Percentiles rank a stretch among this genome's conserved stretches.
Evolutionary conservation across 495 filamentous ascomycete species (phyloP).

Genomic region (Aspergillus carlsbadensis): DNA sequence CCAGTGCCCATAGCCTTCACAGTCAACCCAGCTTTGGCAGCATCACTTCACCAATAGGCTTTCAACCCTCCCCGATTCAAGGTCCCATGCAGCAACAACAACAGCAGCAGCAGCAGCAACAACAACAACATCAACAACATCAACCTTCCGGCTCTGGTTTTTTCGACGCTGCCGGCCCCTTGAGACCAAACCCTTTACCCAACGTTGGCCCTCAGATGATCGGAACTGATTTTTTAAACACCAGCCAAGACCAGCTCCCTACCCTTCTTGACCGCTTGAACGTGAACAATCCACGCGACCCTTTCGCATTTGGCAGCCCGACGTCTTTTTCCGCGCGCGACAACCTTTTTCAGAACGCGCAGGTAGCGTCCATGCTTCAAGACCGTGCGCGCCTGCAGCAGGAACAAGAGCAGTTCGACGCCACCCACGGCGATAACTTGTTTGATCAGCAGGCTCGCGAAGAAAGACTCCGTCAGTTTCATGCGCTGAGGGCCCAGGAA

Average conservation of each 20-base stretch:
- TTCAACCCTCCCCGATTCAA: constrained; percentile 72
- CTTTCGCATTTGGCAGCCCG: constrained; percentile 49
- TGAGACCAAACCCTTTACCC: constrained; percentile 39
- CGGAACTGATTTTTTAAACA: constrained; percentile 46
- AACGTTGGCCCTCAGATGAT: constrained; percentile 51
- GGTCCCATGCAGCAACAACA: constrained; percentile 59
- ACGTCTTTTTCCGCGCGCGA: constrained; percentile 53
- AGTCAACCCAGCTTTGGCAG: constrained; percentile 93
- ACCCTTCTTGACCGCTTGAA: constrained; percentile 60
- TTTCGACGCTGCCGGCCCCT: constrained; percentile 60
- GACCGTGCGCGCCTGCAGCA: constrained; percentile 61
- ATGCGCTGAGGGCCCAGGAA: constrained; percentile 56
- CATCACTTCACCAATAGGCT: constrained; percentile 80
- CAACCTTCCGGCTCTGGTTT: constrained; percentile 57
- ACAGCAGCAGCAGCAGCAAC: constrained; percentile 39
- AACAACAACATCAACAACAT: constrained; percentile 39
- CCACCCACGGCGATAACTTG: constrained; percentile 39
- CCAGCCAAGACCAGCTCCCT: constrained; percentile 60
- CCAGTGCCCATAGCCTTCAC: constrained; percentile 90
- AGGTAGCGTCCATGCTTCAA: constrained; percentile 58
- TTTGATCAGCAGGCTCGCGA: constrained; percentile 54
- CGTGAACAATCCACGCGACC: constrained; percentile 47
- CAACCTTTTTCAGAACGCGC: constrained; percentile 52
- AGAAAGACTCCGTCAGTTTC: constrained; percentile 64
- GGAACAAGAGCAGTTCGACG: constrained; percentile 63